Percentiles rank a stretch among this genome's conserved stretches.
phyloP scores from a whole-genome alignment of 2,329 filamentous ascomycete species.

The Bertia moriformis region DNA sequence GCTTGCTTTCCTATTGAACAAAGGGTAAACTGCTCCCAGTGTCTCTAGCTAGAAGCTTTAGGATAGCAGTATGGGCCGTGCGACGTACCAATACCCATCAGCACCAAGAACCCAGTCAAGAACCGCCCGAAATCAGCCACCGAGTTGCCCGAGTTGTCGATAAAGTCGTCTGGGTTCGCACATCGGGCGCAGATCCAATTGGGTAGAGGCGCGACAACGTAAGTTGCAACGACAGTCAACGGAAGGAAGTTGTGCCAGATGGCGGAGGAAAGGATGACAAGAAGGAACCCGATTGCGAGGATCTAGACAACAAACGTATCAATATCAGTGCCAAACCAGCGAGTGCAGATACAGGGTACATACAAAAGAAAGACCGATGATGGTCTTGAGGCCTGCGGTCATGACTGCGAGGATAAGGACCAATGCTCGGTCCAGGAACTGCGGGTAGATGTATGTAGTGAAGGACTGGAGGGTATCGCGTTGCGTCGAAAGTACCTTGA shows the following conservation, averaged over 20 bases:
- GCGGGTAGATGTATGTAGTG: no score
- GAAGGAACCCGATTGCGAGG: slow-evolving; percentile 93
- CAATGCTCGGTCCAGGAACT: no score
- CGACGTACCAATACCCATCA: slow-evolving; percentile 87
- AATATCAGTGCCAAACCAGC: slow-evolving; percentile 1
- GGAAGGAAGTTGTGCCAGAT: slow-evolving; percentile 91
- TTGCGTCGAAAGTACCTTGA: no score
- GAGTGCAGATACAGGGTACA: slow-evolving; percentile 10
- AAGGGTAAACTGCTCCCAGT: no score
- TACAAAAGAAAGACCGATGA: slow-evolving; percentile 96
- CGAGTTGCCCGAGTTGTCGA: slow-evolving; percentile 67
- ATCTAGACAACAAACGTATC: slow-evolving; percentile 32
- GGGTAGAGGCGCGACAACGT: slow-evolving; percentile 80
- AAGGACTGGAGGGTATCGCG: no score
- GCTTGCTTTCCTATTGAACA: no score
- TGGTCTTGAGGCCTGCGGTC: slow-evolving; percentile 91
- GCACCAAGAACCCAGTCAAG: slow-evolving; percentile 83
- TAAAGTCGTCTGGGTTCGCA: slow-evolving; percentile 88
- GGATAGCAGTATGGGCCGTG: slow-evolving; percentile 2
- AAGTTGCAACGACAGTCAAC: slow-evolving; percentile 87
- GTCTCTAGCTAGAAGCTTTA: no score
- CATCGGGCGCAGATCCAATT: slow-evolving; percentile 91
- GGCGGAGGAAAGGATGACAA: slow-evolving; percentile 94
- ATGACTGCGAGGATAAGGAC: slow-evolving; percentile 12
- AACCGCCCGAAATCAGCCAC: slow-evolving; percentile 90